Base-by-base conservation (phyloP, 2,329 filamentous ascomycete genomes). In the Arthroderma sp. region DNA sequence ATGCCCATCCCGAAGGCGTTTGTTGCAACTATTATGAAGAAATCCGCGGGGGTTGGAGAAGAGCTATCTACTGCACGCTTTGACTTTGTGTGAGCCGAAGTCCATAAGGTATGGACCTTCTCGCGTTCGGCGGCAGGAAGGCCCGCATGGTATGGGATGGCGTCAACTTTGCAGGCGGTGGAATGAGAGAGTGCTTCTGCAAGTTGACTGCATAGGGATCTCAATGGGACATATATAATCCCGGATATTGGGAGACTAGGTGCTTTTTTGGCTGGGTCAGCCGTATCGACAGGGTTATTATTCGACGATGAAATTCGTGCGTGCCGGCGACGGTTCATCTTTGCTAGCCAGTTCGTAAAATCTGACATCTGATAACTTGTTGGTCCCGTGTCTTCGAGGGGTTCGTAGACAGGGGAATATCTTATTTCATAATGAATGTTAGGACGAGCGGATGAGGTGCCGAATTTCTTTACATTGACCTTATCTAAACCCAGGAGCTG, bases 1-100 rank as follows among this genome's bases (percentile, higher is more conserved):
- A 96, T 95, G 28, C 89, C 89, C 89, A 96, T 96, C 2, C 89
- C 89, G 56, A 96, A 96, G 0, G 89, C 89, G 1, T 86, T 96
- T 0, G 89, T 96, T 1, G 89, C 89, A 29, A 95, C 87, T 49
- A 96, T 89, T 40, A 96, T 79, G 60, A 91, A 87, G 64, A 91
- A 94, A 1, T 83, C 83, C 28, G 75, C 71, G 59, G 51, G 43
- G 22, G 52, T 51, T 9, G 54, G 50, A 30, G 51, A 42, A 38
- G 48, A 36, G 6, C 43, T 27, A 10, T 41, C 41, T 45, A 31
- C 43, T 28, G 38, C 43, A 22, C 40, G 27, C 38, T 6, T 29
- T 34, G 22, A 42, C 43, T 36, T 40, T 36, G 43, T 52, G 34
- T 45, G 36, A 30, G 53, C 44, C 36, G 52, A 42, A 38, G 48